These are phyloP conservation scores for Geranium brycei DNA, from an alignment of 345 rosid species.

Conservation along the genomic window DNA sequence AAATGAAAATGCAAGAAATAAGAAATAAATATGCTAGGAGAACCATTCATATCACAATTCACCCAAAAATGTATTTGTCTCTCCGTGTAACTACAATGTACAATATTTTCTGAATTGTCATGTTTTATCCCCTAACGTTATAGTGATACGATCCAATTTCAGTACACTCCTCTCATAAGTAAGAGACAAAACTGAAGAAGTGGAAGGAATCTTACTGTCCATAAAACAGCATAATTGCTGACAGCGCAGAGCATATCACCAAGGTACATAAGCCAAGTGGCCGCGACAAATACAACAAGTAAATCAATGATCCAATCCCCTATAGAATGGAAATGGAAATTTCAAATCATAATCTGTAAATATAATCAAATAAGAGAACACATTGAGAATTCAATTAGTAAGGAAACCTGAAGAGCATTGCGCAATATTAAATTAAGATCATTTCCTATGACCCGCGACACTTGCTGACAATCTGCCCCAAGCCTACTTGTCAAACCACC, in stretches of 20 bases:
- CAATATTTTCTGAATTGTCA: neutral
- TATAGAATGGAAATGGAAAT: slow-evolving; percentile 22
- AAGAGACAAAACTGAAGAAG: neutral
- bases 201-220: slow-evolving; percentile 50
- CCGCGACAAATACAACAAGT: slow-evolving; percentile 71
- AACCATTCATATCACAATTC: neutral
- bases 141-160: neutral
- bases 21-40: neutral
- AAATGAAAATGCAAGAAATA: slow-evolving; percentile 1
- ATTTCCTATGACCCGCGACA: slow-evolving; percentile 82
- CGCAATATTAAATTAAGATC: slow-evolving; percentile 82
- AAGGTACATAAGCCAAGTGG: slow-evolving; percentile 76
- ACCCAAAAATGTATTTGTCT: no score
- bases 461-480: slow-evolving; percentile 97
- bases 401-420: slow-evolving; percentile 75
- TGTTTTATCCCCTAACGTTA: neutral
- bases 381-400: neutral
- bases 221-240: slow-evolving; percentile 61
- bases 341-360: slow-evolving; percentile 12
- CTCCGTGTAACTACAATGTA: no score
- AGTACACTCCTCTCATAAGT: neutral
- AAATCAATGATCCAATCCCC: slow-evolving; percentile 82
- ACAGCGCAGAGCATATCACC: slow-evolving; percentile 58
- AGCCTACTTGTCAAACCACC: slow-evolving; percentile 98
- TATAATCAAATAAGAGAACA: slow-evolving; percentile 4